Conservation (phyloP, 2,329 filamentous ascomycete genomes). For the Aotearoamyces nothofagi region DNA sequence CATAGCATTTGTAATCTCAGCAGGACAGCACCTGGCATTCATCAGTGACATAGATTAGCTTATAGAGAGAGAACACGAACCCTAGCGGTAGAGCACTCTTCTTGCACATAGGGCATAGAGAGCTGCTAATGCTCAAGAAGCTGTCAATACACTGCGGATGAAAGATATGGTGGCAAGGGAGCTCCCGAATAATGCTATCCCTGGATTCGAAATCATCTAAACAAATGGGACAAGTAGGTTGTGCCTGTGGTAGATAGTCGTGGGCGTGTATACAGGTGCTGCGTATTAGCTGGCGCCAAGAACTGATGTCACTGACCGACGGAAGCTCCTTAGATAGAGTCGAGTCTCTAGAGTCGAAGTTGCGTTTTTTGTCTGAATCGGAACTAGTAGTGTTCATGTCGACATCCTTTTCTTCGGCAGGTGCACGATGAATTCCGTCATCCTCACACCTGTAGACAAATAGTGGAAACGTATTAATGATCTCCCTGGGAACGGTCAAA, state of each 20-base stretch:
- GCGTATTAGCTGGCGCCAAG: too few relatives aligned
- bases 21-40: slow-evolving; percentile 44
- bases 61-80: too few relatives aligned
- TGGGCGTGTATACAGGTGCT: too few relatives aligned
- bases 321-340: too few relatives aligned
- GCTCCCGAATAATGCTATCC: slow-evolving; percentile 61
- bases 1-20: slow-evolving; percentile 68
- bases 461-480: slow-evolving; percentile 61
- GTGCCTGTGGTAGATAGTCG: slow-evolving; percentile 32
- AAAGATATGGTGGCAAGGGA: slow-evolving; percentile 86
- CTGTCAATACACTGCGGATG: slow-evolving; percentile 85
- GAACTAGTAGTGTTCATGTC: too few relatives aligned
- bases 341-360: slow-evolving; percentile 5
- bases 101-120: slow-evolving; percentile 85
- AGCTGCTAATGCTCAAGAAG: slow-evolving; percentile 65
- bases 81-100: slow-evolving; percentile 59
- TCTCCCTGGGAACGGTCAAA: slow-evolving; percentile 56
- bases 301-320: too few relatives aligned
- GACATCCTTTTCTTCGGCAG: too few relatives aligned
- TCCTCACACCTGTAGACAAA: slow-evolving; percentile 56
- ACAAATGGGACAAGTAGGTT: slow-evolving; percentile 83
- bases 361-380: too few relatives aligned
- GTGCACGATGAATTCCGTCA: too few relatives aligned
- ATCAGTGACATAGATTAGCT: too few relatives aligned
- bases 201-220: slow-evolving; percentile 62